These are phyloP conservation scores for Penicillium canariense DNA, from an alignment of 495 filamentous ascomycete genomes.

Conservation along the genomic window DNA sequence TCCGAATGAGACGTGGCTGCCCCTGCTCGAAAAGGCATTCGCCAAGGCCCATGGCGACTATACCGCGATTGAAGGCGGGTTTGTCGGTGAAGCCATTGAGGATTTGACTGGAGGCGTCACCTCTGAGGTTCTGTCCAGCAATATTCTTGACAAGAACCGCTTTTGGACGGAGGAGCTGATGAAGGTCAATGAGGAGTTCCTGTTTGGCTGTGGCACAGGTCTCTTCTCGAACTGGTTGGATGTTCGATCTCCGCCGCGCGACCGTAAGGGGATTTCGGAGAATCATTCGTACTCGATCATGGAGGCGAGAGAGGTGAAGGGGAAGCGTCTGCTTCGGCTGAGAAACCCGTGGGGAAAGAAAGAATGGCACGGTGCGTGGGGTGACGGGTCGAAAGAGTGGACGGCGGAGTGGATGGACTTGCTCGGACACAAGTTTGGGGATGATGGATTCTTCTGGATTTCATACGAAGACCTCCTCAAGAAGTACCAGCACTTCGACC, in stretches of 20 bases:
- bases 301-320: constrained; percentile 73
- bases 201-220: constrained; percentile 81
- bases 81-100: constrained; percentile 84
- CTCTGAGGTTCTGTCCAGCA: constrained; percentile 71
- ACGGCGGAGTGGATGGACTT: constrained; percentile 82
- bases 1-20: constrained; percentile 91
- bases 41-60: constrained; percentile 94
- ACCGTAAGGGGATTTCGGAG: constrained; percentile 72
- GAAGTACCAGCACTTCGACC: constrained; percentile 79
- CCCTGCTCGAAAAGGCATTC: constrained; percentile 91
- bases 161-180: constrained; percentile 88
- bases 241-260: constrained; percentile 37
- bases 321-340: constrained; percentile 68
- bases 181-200: constrained; percentile 80
- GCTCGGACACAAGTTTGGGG: constrained; percentile 79
- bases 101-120: constrained; percentile 93
- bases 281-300: constrained; percentile 91
- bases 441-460: constrained; percentile 81
- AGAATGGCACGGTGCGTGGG: constrained; percentile 83
- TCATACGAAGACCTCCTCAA: constrained; percentile 77
- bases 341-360: constrained; percentile 85
- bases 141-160: constrained; percentile 81
- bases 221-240: constrained; percentile 57
- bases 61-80: constrained; percentile 78
- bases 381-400: constrained; percentile 89